Evolutionary conservation across 768 basidiomycete species (phyloP), one percentile per base, ranked within the genome.

Genomic region (Chalciporus sphaerocephalus): DNA sequence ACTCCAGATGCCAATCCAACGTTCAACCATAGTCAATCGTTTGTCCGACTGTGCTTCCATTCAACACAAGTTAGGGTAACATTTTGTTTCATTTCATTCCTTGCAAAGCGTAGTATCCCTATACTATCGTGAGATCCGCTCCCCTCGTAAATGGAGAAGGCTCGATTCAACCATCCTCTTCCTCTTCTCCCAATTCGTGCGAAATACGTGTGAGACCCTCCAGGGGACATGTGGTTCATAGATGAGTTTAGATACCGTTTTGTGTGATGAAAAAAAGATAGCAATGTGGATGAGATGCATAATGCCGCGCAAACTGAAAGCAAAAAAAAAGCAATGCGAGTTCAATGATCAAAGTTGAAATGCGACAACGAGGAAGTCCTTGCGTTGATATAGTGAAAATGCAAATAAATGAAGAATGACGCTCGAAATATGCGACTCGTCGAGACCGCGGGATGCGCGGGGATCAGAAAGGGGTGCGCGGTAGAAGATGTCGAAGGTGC

Each of bases 51-150:
- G 10, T 5, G 10, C 28, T 28, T 28, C 28, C 11, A 28, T 28
- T 40, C 11, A 42, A 33, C 44, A 37, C 54, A 27, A 27, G 33
- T 41, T 34, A 64, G 61, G 50, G 32, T 54, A 62, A 46, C 34
- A 39, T 47, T 78, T 74, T 71, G 66, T 80, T 56, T 74, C 73
- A 32, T 63, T 76, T 55, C 77, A 75, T 45, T 59, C 78, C 38
- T 70, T 46, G 47, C 44, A 57, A 48, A 27, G n/a, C 36, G 49
- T 49, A 52, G 38, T 57, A 57, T 49, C 46, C n/a, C 40, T 38
- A 55, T 65, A 65, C 50, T 43, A 44, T 60, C 54, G 46, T 49
- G 48, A 54, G 46, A 44, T 55, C 51, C 57, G 55, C 51, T 27
- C 47, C 40, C 44, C 42, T 50, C 51, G 50, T 52, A 6, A 17